These are phyloP conservation scores for Kodamaea hsintzibuensis DNA, from an alignment of 805 yeast species.

Conservation along the genomic window DNA sequence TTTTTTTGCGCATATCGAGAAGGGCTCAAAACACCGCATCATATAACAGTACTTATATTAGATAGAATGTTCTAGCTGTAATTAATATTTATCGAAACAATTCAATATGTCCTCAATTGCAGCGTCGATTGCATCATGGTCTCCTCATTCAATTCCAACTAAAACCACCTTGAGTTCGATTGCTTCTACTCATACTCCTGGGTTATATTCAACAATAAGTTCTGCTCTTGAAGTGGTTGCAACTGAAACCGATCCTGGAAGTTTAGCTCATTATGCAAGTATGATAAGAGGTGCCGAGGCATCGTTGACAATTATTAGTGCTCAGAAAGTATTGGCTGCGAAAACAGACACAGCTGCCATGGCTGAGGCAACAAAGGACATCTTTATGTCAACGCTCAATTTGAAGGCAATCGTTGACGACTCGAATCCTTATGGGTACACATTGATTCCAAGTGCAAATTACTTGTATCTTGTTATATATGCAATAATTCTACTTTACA, in stretches of 20 bases:
- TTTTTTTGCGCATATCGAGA: neutral
- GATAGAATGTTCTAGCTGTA: neutral
- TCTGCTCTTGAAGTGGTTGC: slow-evolving; percentile 9
- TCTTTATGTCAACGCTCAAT: slow-evolving; percentile 33
- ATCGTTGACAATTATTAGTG: slow-evolving; percentile 33
- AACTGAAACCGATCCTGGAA: slow-evolving; percentile 19
- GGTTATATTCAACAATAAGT: slow-evolving; percentile 14
- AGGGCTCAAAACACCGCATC: neutral
- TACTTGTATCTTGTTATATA: slow-evolving; percentile 16
- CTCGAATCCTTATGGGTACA: slow-evolving; percentile 11
- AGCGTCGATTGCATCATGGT: slow-evolving; percentile 17
- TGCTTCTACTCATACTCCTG: slow-evolving; percentile 25
- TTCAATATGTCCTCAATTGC: neutral
- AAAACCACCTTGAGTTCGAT: slow-evolving; percentile 30
- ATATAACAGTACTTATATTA: neutral
- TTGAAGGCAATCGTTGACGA: slow-evolving; percentile 38
- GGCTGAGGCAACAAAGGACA: slow-evolving; percentile 34
- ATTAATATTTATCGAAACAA: too few species aligned
- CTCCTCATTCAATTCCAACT: slow-evolving; percentile 27
- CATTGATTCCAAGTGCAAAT: slow-evolving; percentile 15
- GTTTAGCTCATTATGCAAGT: slow-evolving; percentile 14
- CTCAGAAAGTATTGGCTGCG: slow-evolving; percentile 37
- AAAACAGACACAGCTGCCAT: slow-evolving; percentile 29
- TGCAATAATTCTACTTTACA: slow-evolving; percentile 11
- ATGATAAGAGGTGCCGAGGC: slow-evolving; percentile 36